Base-by-base conservation (phyloP, 2,329 filamentous ascomycete genomes). In the Fusarium vanettenii region DNA sequence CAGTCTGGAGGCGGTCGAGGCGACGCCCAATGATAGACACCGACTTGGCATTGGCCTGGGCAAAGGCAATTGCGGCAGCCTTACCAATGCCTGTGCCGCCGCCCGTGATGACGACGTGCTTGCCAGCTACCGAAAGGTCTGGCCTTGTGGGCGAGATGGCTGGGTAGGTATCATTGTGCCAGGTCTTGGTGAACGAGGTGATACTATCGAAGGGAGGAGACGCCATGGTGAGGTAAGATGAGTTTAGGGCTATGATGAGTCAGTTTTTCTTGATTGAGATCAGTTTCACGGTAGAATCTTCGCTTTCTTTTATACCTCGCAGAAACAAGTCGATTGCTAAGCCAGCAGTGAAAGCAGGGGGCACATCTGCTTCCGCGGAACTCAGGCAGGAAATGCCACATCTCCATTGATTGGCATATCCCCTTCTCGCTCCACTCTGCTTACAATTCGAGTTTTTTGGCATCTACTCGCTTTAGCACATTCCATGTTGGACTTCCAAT, bases 51-150 rank as follows among this genome's bases (percentile, higher is more conserved):
- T 81, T 81, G 0, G 87, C 87, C 8, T 77, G 72, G 2, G 83
- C 80, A 69, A 88, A 94, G 27, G 91, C 84, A 50, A 87, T 85
- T 1, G 91, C 91, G 10, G 92, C 88, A 0, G 90, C 89, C 68
- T 89, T 88, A 1, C 92, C 92, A 29, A 93, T 89, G 13, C 92
- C 91, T 0, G 87, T 88, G 2, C 88, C 88, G 5, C 88, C 91
- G 48, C 92, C 92, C 1, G 91, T 92, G 76, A 94, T 90, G 16
- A 93, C 84, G 6, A 92, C 87, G 11, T 86, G 89, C 31, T 81
- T 80, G 4, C 81, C 82, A 3, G 71, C 75, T 2, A 79, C 80
- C 0, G 80, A 82, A 6, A 84, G 77, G 56, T 81, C 80, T 0
- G 80, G 79, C 6, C 80, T 75, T 3, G 52, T 45, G 2, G 83